Conservation (phyloP, 768 basidiomycete genomes). For the Amanita pseudoporphyria region DNA sequence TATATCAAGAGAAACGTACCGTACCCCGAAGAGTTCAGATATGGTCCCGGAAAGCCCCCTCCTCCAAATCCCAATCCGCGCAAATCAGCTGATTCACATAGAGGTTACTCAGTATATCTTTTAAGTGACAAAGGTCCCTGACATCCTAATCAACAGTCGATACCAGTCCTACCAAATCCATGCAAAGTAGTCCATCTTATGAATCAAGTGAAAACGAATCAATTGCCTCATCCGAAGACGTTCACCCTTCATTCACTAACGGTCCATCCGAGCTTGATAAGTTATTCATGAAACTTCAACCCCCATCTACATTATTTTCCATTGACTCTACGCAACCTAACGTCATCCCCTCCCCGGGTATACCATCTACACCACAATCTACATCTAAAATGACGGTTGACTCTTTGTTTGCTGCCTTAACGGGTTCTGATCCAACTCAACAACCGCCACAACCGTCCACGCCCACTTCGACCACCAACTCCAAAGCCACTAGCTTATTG, state of each 20-base stretch:
- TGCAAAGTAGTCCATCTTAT: not conserved
- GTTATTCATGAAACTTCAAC: slow-evolving; percentile 34
- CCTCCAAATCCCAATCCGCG: slow-evolving; percentile 38
- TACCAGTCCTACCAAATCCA: slow-evolving; percentile 1
- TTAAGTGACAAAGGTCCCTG: not conserved
- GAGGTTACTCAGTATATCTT: not conserved
- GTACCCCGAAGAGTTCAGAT: slow-evolving; percentile 66
- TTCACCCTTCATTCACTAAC: slow-evolving; percentile 12
- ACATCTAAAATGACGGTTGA: slow-evolving; percentile 36
- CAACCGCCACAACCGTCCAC: slow-evolving; percentile 10
- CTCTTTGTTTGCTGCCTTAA: slow-evolving; percentile 35
- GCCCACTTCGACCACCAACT: slow-evolving; percentile 15
- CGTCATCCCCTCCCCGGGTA: slow-evolving; percentile 6
- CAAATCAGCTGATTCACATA: slow-evolving; percentile 16
- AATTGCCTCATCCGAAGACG: not conserved
- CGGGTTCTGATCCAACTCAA: slow-evolving; percentile 15
- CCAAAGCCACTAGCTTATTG: slow-evolving; percentile 43
- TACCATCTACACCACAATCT: slow-evolving; percentile 17
- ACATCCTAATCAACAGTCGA: not conserved
- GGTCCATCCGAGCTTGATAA: slow-evolving; percentile 35
- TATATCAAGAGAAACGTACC: slow-evolving; percentile 56
- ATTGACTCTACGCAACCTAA: not conserved
- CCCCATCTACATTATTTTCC: slow-evolving; percentile 16
- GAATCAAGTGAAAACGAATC: slow-evolving; percentile 6
- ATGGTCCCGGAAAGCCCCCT: slow-evolving; percentile 57